Evolutionary conservation across 495 filamentous ascomycete species (phyloP).

Genomic region (Aspergillus egyptiacus): DNA sequence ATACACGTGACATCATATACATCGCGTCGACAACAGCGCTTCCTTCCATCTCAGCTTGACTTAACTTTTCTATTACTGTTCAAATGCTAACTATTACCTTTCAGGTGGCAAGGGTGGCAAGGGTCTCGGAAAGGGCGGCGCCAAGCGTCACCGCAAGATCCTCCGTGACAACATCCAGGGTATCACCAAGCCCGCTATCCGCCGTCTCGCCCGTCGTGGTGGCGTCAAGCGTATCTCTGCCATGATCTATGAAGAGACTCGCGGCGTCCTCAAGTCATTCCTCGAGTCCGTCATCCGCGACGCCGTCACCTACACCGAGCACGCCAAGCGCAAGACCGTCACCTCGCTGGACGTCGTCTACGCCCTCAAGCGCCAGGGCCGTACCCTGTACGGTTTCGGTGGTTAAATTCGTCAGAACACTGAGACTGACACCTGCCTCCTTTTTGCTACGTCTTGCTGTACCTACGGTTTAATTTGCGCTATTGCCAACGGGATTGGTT

Average conservation of each 20-base stretch:
- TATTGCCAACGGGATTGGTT: slow-evolving; percentile 15
- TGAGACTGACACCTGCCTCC: too few species aligned
- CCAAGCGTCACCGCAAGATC: slow-evolving; percentile 99
- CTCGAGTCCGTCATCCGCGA: slow-evolving; percentile 72
- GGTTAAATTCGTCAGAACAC: too few species aligned
- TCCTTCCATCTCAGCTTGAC: too few species aligned
- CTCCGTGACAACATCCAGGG: slow-evolving; percentile 98
- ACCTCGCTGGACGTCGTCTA: slow-evolving; percentile 94
- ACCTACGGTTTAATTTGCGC: slow-evolving; percentile 4
- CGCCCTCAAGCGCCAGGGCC: slow-evolving; percentile 89
- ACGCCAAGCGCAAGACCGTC: slow-evolving; percentile 97
- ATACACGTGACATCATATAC: slow-evolving; percentile 17
- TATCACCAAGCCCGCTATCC: slow-evolving; percentile 68
- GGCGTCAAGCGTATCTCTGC: slow-evolving; percentile 64
- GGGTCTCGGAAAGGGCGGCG: slow-evolving; percentile 82
- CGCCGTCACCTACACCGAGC: slow-evolving; percentile 96
- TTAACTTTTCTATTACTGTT: too few species aligned
- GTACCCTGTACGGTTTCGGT: slow-evolving; percentile 97
- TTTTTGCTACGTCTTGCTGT: neutral
- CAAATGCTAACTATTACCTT: slow-evolving; percentile 16
- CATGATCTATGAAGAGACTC: slow-evolving; percentile 67
- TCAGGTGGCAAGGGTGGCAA: slow-evolving; percentile 89
- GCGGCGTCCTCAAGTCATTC: slow-evolving; percentile 62
- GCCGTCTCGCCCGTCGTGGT: slow-evolving; percentile 57
- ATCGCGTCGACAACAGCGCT: neutral